These are phyloP conservation scores for Magnaporthiopsis poae DNA, from an alignment of 2,329 filamentous ascomycete species.

Conservation along the genomic window DNA sequence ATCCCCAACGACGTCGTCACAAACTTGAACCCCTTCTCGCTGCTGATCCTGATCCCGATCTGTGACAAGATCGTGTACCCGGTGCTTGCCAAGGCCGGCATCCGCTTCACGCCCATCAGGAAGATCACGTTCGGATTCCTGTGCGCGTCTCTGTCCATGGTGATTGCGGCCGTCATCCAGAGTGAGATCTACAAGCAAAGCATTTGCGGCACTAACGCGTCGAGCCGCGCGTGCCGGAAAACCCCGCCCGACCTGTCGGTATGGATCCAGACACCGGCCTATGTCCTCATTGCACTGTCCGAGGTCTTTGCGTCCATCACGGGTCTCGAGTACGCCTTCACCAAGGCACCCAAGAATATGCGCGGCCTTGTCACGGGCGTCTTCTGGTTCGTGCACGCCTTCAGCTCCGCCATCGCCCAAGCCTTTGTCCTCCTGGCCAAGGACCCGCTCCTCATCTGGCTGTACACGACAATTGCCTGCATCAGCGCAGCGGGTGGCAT, in stretches of 20 bases:
- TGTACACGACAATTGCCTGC: constrained; percentile 59
- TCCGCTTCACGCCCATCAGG: constrained; percentile 65
- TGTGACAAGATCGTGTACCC: constrained; percentile 62
- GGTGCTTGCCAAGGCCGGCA: constrained; percentile 48
- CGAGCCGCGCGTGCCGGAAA: constrained; percentile 34
- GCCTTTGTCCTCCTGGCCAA: constrained; percentile 26
- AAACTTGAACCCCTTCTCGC: constrained; percentile 63
- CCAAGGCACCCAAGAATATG: constrained; percentile 70
- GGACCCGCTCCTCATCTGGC: constrained; percentile 63
- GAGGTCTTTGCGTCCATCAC: constrained; percentile 43
- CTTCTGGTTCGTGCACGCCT: constrained; percentile 8
- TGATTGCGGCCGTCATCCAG: constrained; percentile 44
- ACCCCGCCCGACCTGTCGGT: constrained; percentile 42
- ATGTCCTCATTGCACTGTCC: constrained; percentile 38
- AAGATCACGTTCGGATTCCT: constrained; percentile 63
- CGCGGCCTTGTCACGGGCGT: constrained; percentile 58
- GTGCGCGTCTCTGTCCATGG: constrained; percentile 50
- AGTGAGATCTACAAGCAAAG: constrained; percentile 54
- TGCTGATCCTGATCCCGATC: constrained; percentile 65
- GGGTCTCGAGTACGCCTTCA: constrained; percentile 64
- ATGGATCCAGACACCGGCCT: constrained; percentile 45
- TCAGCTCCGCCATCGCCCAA: constrained; percentile 51
- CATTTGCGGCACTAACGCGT: constrained; percentile 41
- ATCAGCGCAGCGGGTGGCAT: constrained; percentile 52
- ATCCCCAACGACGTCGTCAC: constrained; percentile 68